Evolutionary conservation across 2,329 filamentous ascomycete species (phyloP), one percentile per base, ranked within the genome.

Genomic region (Allantophomopsis cytisporea): DNA sequence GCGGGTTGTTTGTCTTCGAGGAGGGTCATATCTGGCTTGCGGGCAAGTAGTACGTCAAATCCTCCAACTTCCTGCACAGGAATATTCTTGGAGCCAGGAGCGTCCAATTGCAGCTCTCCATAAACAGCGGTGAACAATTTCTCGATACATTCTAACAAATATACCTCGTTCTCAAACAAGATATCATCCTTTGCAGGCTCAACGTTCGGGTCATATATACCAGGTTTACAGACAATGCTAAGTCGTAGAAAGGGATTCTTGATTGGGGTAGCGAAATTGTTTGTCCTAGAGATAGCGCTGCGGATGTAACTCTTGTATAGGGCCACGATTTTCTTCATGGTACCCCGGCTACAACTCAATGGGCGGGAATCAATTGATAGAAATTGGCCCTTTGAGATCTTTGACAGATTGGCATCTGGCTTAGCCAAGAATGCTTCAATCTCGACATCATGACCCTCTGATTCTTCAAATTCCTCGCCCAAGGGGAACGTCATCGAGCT

Each of bases 121-220:
- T 57, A 58, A 2, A 54, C 20, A 7, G 43, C 42, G 34, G 44
- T 49, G 36, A 58, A 53, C 5, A 52, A 35, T 3, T 40, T 42
- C 31, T 56, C 54, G n/a, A 51, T 43, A 23, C 46, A 54, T 5
- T 50, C 46, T 2, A 71, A n/a, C 2, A 74, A 46, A 2, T 54
- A 28, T 31, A 36, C 47, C 18, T 77, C 69, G 38, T 83, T 62
- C 4, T 62, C 63, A 50, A 88, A 86, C 1, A 85, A 50, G 2
- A 88, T 68, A 48, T 85, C 74, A 41, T 84, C 75, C 52, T 88
- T 88, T 3, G 73, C 64, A 3, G 81, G 73, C 43, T 85, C 76
- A 5, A 87, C 58, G 47, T 87, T 88, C 1, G 69, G 64, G 56
- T 88, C 83, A 49, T 88, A 88, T 42, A 65, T 76, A 16, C 67